These are phyloP conservation scores for Dictyostelium firmibasis DNA, from an alignment of 78 protist species.

Conservation along the genomic window DNA sequence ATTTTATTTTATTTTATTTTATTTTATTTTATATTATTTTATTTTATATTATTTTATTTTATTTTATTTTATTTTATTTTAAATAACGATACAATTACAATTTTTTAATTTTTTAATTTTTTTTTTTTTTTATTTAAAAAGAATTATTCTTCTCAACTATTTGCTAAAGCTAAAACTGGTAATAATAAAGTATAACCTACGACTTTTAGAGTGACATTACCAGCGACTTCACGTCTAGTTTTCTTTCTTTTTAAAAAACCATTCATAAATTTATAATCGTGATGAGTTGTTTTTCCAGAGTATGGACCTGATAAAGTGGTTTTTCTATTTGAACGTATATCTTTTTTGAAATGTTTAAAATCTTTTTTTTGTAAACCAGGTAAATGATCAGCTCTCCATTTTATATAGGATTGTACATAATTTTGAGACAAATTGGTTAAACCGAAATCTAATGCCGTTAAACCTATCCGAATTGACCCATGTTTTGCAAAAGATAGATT, in stretches of 20 bases:
- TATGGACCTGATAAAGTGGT: slow-evolving; percentile 7
- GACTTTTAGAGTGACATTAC: neutral
- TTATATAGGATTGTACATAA: neutral
- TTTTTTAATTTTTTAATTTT: neutral
- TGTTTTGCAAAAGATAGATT: neutral
- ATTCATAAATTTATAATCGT: slow-evolving; percentile 2
- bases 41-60: too few species aligned
- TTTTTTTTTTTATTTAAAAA: neutral
- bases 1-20: too few species aligned
- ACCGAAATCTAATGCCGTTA: slow-evolving; percentile 33
- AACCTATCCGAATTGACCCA: slow-evolving; percentile 1
- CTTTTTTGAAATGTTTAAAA: slow-evolving; percentile 15
- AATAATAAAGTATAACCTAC: slow-evolving; percentile 10
- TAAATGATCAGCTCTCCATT: neutral
- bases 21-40: too few species aligned
- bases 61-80: too few species aligned
- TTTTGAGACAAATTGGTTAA: slow-evolving; percentile 8
- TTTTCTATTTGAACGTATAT: neutral
- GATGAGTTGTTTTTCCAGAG: slow-evolving; percentile 3
- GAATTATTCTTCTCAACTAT: neutral
- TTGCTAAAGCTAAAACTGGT: neutral
- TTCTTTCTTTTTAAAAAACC: slow-evolving; percentile 48
- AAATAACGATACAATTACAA: too few species aligned
- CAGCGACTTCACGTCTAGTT: neutral
- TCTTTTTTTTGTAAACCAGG: neutral